Conservation (phyloP, 257 asterid species). For the Salvia miltiorrhiza region DNA sequence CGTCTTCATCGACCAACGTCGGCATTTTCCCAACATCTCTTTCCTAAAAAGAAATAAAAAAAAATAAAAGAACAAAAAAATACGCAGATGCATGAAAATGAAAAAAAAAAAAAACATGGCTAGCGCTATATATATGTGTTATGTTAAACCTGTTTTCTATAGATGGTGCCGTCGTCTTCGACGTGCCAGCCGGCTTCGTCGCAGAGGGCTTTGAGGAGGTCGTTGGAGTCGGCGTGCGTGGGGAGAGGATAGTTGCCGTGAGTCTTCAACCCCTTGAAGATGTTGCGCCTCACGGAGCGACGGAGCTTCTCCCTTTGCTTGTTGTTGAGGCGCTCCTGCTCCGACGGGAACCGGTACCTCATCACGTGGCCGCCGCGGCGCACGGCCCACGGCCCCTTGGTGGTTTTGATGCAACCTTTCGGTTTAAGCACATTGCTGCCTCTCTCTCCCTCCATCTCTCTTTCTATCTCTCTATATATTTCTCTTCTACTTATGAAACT, state of each 20-base stretch:
- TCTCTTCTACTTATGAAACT: not conserved
- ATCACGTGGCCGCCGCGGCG: slow-evolving; percentile 45
- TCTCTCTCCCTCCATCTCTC: slow-evolving; percentile 25
- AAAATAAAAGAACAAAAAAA: not conserved
- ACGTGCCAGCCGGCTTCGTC: slow-evolving; percentile 85
- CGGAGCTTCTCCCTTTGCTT: slow-evolving; percentile 63
- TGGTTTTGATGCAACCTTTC: slow-evolving; percentile 64
- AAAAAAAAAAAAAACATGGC: not conserved
- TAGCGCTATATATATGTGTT: not conserved
- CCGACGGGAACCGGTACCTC: slow-evolving; percentile 61
- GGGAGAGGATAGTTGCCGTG: slow-evolving; percentile 67
- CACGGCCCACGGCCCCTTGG: slow-evolving; percentile 74
- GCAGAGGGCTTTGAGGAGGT: slow-evolving; percentile 72
- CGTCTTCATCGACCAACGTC: slow-evolving; percentile 21
- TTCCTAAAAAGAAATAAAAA: slow-evolving; percentile 12
- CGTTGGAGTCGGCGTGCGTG: slow-evolving; percentile 62
- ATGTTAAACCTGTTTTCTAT: slow-evolving; percentile 34
- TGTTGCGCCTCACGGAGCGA: slow-evolving; percentile 37
- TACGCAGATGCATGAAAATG: not conserved
- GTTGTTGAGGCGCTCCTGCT: slow-evolving; percentile 54
- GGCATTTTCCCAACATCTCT: slow-evolving; percentile 18
- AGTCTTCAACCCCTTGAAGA: slow-evolving; percentile 60
- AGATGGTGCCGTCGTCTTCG: slow-evolving; percentile 59
- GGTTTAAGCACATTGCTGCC: slow-evolving; percentile 2
- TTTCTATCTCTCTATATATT: no score